These are phyloP conservation scores for Pseudozyma pruni DNA, from an alignment of 1,284 basidiomycete genomes.

Conservation along the genomic window DNA sequence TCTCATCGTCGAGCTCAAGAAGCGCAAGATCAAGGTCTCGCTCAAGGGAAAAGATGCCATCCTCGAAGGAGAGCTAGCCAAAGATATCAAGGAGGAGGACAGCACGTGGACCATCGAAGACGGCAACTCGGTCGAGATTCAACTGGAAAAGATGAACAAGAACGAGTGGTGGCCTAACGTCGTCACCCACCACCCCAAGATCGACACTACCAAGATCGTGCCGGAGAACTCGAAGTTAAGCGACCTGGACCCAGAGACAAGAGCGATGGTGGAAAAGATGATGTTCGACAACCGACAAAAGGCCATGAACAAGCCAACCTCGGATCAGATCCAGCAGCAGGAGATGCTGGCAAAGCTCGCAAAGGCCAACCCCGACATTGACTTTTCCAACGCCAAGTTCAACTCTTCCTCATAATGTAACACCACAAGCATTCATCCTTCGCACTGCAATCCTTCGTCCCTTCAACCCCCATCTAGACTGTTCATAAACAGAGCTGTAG, in stretches of 20 bases:
- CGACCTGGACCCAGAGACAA: conserved; percentile 91
- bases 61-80: conserved; percentile 82
- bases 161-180: conserved; percentile 99
- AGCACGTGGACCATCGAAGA: conserved; percentile 97
- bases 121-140: conserved; percentile 77
- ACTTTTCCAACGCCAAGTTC: conserved; percentile 52
- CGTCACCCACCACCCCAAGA: conserved; percentile 91
- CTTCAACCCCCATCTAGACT: neutral
- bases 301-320: conserved; percentile 86
- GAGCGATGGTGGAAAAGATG: conserved; percentile 99
- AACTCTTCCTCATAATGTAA: conserved; percentile 31
- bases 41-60: conserved; percentile 87
- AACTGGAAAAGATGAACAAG: conserved; percentile 87
- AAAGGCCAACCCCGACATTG: conserved; percentile 45
- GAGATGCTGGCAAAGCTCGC: conserved; percentile 52
- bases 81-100: conserved; percentile 93
- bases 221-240: conserved; percentile 95
- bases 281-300: conserved; percentile 99
- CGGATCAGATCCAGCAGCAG: conserved; percentile 64
- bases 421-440: no score
- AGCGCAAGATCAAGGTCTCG: conserved; percentile 83
- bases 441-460: neutral
- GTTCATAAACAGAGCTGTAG: no score
- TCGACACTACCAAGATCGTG: conserved; percentile 95
- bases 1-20: conserved; percentile 79